Conservation (phyloP, 2,329 filamentous ascomycete genomes). For the Alternaria viburni region DNA sequence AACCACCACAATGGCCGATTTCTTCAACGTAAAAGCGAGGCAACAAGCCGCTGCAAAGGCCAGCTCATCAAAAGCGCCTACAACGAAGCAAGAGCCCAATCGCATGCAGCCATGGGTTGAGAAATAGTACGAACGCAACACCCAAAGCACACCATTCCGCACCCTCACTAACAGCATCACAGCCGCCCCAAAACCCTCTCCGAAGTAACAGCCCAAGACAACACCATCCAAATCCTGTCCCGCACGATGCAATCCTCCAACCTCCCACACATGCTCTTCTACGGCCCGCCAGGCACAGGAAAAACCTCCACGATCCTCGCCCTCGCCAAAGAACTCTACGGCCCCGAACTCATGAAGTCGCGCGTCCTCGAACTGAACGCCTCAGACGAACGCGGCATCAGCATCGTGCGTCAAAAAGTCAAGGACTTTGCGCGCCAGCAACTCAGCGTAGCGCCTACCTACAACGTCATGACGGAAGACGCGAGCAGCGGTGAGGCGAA, state of each 20-base stretch:
- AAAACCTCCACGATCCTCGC: conserved; percentile 98
- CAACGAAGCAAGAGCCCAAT: conserved; percentile 65
- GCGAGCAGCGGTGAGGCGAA: conserved; percentile 31
- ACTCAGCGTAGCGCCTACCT: conserved; percentile 77
- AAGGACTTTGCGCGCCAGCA: conserved; percentile 98
- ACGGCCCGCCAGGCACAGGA: conserved; percentile 94
- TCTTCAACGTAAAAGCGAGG: conserved; percentile 94
- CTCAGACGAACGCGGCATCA: conserved; percentile 97
- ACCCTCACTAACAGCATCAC: conserved; percentile 18
- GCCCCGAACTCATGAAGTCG: conserved; percentile 88
- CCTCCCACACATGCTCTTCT: conserved; percentile 99
- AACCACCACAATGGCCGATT: conserved; percentile 73
- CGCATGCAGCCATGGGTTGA: conserved; percentile 94
- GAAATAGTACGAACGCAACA: conserved; percentile 76
- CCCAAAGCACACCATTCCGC: not conserved
- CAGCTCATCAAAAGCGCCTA: conserved; percentile 71
- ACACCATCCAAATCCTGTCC: conserved; percentile 91
- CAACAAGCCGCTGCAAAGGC: conserved; percentile 73
- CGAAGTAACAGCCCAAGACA: conserved; percentile 97
- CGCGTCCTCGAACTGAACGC: conserved; percentile 99
- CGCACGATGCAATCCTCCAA: conserved; percentile 94
- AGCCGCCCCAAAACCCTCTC: conserved; percentile 92
- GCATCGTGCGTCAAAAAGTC: conserved; percentile 95
- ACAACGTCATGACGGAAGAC: conserved; percentile 64
- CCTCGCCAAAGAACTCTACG: conserved; percentile 95